Evolutionary conservation across 768 basidiomycete species (phyloP).

Genomic region (Lactarius sp.): DNA sequence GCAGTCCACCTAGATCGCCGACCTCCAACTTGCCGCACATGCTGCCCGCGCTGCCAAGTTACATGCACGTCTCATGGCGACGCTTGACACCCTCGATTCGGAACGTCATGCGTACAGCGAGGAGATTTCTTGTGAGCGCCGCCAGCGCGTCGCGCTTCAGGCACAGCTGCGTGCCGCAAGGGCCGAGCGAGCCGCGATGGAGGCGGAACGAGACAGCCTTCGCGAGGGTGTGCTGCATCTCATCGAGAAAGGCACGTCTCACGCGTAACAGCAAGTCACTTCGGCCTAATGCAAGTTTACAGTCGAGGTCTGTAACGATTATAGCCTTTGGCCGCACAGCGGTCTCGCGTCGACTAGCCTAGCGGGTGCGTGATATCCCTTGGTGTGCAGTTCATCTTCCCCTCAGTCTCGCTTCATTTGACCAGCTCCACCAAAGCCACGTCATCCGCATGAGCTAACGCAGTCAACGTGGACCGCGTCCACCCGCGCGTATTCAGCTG

Average conservation of each 20-base stretch:
- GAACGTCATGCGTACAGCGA: slow-evolving; percentile 37
- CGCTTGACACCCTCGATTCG: slow-evolving; percentile 47
- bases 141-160: slow-evolving; percentile 35
- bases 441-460: slow-evolving; percentile 12
- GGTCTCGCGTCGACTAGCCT: slow-evolving; percentile 10
- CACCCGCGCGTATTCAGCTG: slow-evolving; percentile 39
- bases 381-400: neutral
- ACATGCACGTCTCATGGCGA: slow-evolving; percentile 44
- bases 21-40: slow-evolving; percentile 35
- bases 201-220: slow-evolving; percentile 50
- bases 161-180: slow-evolving; percentile 32
- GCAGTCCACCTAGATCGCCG: slow-evolving; percentile 25
- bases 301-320: slow-evolving; percentile 26
- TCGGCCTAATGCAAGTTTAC: neutral
- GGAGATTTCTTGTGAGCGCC: slow-evolving; percentile 37
- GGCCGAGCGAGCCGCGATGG: slow-evolving; percentile 32
- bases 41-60: slow-evolving; percentile 39
- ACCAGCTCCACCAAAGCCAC: slow-evolving; percentile 9
- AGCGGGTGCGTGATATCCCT: neutral
- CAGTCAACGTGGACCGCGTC: slow-evolving; percentile 27
- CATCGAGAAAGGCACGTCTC: slow-evolving; percentile 53
- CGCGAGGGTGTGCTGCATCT: slow-evolving; percentile 48
- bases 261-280: neutral
- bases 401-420: neutral
- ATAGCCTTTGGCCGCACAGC: slow-evolving; percentile 24